These are phyloP conservation scores for Corylus americana DNA, from an alignment of 306 rosid genomes.

Conservation along the genomic window DNA sequence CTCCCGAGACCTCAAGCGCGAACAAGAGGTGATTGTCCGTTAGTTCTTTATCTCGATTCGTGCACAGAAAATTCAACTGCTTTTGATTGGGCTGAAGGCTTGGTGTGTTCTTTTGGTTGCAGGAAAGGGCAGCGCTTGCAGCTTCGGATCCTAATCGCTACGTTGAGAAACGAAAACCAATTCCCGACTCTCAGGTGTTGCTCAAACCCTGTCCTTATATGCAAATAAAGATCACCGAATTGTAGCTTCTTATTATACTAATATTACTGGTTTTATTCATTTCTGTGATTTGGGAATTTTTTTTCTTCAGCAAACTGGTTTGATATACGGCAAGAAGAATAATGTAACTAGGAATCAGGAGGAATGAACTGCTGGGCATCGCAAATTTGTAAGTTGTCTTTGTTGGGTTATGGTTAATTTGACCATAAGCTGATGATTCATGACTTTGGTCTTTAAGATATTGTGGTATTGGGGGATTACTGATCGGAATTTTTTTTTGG, in stretches of 20 bases:
- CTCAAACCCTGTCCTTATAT: neutral
- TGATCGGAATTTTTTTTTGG: neutral
- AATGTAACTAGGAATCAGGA: slow-evolving; percentile 34
- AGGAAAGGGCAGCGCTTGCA: slow-evolving; percentile 76
- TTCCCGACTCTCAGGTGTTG: slow-evolving; percentile 83
- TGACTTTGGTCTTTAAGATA: neutral
- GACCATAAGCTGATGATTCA: neutral
- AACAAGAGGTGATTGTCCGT: slow-evolving; percentile 50
- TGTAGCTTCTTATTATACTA: neutral
- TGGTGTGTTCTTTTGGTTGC: neutral
- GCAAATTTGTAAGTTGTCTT: slow-evolving; percentile 23
- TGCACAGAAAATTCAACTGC: neutral
- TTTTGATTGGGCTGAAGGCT: neutral
- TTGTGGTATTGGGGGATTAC: neutral
- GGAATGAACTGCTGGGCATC: slow-evolving; percentile 20
- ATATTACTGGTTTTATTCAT: neutral
- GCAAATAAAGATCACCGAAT: neutral
- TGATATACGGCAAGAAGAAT: slow-evolving; percentile 75
- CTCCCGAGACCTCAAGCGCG: slow-evolving; percentile 75
- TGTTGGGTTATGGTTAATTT: neutral
- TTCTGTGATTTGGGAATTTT: neutral
- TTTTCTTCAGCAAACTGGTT: slow-evolving; percentile 58
- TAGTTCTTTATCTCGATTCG: neutral
- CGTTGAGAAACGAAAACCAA: slow-evolving; percentile 75
- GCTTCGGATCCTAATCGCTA: slow-evolving; percentile 65